A percentile compares a stretch with the other conserved stretches of the same genome.
Conservation (phyloP, 179 eudicot genomes). For the Drosera spatulata region DNA sequence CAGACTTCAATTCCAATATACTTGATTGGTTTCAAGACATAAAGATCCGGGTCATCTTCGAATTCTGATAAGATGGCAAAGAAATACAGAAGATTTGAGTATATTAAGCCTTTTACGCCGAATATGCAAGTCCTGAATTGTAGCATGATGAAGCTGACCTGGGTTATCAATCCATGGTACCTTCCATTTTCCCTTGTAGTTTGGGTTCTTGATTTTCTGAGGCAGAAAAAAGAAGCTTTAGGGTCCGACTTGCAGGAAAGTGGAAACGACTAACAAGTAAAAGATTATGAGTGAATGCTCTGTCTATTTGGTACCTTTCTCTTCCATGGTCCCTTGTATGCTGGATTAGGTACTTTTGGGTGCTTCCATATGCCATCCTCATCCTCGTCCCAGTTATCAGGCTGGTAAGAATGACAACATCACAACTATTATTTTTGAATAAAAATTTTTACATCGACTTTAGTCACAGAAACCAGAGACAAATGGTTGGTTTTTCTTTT, state of each 20-base stretch:
- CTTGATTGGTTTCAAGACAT: constrained; percentile 57
- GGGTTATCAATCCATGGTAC: constrained; percentile 76
- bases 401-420: constrained; percentile 22
- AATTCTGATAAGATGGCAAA: constrained; percentile 34
- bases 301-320: constrained; percentile 29
- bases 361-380: constrained; percentile 71
- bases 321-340: constrained; percentile 78
- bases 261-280: neutral
- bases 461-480: no score
- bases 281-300: neutral
- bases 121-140: neutral
- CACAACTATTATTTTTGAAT: neutral
- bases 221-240: neutral
- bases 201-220: constrained; percentile 66
- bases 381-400: constrained; percentile 72
- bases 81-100: neutral
- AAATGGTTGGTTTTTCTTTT: no score
- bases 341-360: constrained; percentile 65
- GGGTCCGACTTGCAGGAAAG: neutral
- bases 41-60: constrained; percentile 80
- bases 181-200: constrained; percentile 75
- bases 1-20: constrained; percentile 79
- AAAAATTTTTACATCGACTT: no score
- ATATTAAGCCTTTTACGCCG: neutral
- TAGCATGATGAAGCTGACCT: constrained; percentile 19